These are phyloP conservation scores for Nemania sp. DNA, from an alignment of 2,329 filamentous ascomycete species.

Conservation along the genomic window DNA sequence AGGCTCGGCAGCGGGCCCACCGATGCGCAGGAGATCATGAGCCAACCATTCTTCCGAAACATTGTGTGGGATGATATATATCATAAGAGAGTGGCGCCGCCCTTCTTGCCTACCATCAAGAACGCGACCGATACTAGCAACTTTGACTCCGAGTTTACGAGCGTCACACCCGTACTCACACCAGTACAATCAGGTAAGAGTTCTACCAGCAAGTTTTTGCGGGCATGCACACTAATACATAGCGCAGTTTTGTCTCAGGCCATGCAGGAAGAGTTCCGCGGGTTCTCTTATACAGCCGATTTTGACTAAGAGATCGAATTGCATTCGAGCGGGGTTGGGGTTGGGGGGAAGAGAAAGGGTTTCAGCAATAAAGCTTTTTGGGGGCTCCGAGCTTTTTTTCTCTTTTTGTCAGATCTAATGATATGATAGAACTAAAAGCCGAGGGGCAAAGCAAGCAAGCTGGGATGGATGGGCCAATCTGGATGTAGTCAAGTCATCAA, in stretches of 20 bases:
- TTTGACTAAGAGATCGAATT: slow-evolving; percentile 63
- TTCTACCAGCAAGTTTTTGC: slow-evolving; percentile 31
- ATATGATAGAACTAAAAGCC: slow-evolving; percentile 18
- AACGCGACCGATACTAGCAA: slow-evolving; percentile 98
- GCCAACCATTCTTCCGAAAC: slow-evolving; percentile 95
- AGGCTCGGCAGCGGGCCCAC: slow-evolving; percentile 92
- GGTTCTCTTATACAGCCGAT: slow-evolving; percentile 95
- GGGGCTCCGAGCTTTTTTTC: background rate
- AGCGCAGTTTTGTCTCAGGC: slow-evolving; percentile 88
- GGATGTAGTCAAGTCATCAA: background rate
- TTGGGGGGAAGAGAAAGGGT: background rate
- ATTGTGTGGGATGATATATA: slow-evolving; percentile 99
- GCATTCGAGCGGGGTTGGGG: too few species aligned
- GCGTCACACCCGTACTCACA: slow-evolving; percentile 94
- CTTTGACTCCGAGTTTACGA: slow-evolving; percentile 98
- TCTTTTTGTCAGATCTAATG: background rate
- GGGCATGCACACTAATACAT: slow-evolving; percentile 31
- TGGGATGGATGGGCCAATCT: background rate
- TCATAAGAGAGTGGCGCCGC: slow-evolving; percentile 86
- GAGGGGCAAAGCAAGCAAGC: too few species aligned
- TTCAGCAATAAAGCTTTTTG: background rate
- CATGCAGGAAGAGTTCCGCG: slow-evolving; percentile 99
- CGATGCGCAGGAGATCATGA: slow-evolving; percentile 98
- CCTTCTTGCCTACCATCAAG: slow-evolving; percentile 88
- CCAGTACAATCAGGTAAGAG: slow-evolving; percentile 94